Evolutionary conservation across 257 asterid genomes (phyloP).

Genomic region (Hygrophila difformis): DNA sequence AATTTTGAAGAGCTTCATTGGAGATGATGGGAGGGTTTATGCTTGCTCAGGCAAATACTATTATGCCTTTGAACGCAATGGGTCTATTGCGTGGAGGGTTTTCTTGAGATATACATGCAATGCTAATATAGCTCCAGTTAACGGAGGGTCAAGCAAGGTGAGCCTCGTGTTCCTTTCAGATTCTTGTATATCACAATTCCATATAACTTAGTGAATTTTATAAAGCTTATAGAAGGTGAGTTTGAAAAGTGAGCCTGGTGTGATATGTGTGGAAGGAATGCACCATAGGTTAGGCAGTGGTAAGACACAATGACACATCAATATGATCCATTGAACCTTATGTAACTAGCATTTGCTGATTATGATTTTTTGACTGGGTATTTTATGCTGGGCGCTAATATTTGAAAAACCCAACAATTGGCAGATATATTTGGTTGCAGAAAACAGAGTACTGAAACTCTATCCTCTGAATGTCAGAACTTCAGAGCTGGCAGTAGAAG

Average conservation of each 20-base stretch:
- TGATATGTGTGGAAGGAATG: too few species aligned
- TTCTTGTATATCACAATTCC: too few species aligned
- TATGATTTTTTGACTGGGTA: background rate
- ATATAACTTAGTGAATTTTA: too few species aligned
- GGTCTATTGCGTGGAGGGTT: conserved; percentile 65
- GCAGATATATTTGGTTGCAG: conserved; percentile 95
- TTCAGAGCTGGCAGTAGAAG: conserved; percentile 45
- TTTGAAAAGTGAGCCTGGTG: too few species aligned
- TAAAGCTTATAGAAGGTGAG: too few species aligned
- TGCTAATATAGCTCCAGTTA: conserved; percentile 45
- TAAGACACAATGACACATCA: too few species aligned
- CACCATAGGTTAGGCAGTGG: too few species aligned
- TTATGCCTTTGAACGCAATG: conserved; percentile 66
- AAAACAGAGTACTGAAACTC: conserved; percentile 58
- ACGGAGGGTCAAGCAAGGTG: conserved; percentile 78
- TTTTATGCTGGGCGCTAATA: conserved; percentile 3
- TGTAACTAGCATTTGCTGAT: too few species aligned
- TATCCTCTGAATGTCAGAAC: conserved; percentile 35
- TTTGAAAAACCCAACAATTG: conserved; percentile 13
- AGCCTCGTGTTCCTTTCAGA: conserved; percentile 1
- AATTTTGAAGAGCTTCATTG: conserved; percentile 56
- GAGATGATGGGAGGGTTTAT: conserved; percentile 66
- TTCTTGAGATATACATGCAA: conserved; percentile 53
- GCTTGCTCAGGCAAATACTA: conserved; percentile 53
- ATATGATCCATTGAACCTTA: too few species aligned